Conservation (phyloP, 2,329 filamentous ascomycete genomes). For the Colletotrichum phormii region DNA sequence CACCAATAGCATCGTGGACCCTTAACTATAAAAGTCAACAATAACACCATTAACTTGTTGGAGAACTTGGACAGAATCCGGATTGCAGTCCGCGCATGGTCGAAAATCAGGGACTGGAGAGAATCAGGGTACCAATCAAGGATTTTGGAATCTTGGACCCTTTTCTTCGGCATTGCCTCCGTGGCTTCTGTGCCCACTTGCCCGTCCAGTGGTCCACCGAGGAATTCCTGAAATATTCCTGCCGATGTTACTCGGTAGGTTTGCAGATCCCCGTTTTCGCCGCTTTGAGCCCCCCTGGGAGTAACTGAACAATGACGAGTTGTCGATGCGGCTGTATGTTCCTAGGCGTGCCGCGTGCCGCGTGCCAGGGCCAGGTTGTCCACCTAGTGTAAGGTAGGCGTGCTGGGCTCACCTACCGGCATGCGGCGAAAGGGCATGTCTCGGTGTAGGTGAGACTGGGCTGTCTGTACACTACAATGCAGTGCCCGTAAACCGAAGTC, state of each 20-base stretch:
- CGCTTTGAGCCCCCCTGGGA: background rate
- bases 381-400: too few relatives aligned
- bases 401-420: too few relatives aligned
- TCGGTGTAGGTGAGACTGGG: background rate
- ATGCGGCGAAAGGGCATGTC: too few relatives aligned
- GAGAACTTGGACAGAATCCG: background rate
- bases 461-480: background rate
- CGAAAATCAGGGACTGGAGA: background rate
- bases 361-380: too few relatives aligned
- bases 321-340: background rate
- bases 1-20: slow-evolving; percentile 13
- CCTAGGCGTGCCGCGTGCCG: too few relatives aligned
- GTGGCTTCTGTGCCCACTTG: background rate
- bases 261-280: background rate
- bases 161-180: slow-evolving; percentile 15
- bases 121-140: slow-evolving; percentile 16
- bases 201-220: background rate
- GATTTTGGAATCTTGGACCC: background rate
- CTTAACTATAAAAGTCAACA: slow-evolving; percentile 6
- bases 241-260: slow-evolving; percentile 11
- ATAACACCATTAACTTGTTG: background rate
- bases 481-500: background rate
- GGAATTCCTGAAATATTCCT: slow-evolving; percentile 6
- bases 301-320: background rate
- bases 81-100: background rate